Evolutionary conservation across 73 alveolate species (phyloP).

Genomic region (Symbiodinium natans): DNA sequence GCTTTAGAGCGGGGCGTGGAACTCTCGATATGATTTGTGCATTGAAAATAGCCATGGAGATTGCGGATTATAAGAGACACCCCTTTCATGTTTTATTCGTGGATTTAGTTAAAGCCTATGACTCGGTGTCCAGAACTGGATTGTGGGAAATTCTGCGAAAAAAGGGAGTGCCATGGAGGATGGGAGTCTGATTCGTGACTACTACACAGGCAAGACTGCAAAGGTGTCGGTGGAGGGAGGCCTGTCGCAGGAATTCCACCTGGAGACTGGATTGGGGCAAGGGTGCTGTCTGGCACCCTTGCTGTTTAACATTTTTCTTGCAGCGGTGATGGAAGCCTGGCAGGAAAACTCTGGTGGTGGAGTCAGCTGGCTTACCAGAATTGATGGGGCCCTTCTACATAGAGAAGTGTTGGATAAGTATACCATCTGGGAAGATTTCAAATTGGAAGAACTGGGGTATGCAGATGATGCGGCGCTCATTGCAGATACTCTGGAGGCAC

Average conservation of each 20-base stretch:
- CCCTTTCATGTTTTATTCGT: background rate
- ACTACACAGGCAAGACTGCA: background rate
- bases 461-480: conserved; percentile 22
- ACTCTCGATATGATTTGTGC: conserved; percentile 8
- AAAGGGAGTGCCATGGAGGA: background rate
- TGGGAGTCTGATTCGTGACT: background rate
- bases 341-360: background rate
- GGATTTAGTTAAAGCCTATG: conserved; percentile 8
- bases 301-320: background rate
- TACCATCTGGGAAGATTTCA: background rate
- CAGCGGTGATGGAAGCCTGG: conserved; percentile 35
- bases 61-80: background rate
- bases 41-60: background rate
- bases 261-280: background rate
- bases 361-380: background rate
- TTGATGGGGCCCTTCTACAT: background rate
- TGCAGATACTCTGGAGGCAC: background rate
- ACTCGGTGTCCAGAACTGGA: background rate
- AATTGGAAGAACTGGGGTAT: background rate
- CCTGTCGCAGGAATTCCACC: background rate
- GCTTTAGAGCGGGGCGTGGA: conserved; percentile 41
- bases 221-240: background rate
- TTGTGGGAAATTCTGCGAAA: background rate
- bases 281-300: conserved; percentile 41
- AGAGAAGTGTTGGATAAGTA: background rate